Conservation (phyloP, 331 rosid species). For the Rosa hybrid region DNA sequence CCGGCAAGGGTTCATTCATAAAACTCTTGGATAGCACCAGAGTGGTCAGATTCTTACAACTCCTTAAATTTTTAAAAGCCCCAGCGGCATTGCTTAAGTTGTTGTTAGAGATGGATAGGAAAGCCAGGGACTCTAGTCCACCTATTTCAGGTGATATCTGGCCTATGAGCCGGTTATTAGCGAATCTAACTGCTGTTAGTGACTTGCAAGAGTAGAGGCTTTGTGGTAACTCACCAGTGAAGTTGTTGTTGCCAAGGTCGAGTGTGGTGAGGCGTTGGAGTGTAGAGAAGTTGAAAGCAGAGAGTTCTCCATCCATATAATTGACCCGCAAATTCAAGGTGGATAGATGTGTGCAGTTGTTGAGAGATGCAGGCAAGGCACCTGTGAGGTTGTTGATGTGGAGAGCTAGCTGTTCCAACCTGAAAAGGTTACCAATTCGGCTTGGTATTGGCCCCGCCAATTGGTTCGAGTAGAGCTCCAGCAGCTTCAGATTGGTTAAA, state of each 20-base stretch:
- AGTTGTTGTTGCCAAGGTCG: conserved; percentile 78
- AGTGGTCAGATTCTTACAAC: conserved; percentile 64
- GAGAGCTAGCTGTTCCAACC: conserved; percentile 57
- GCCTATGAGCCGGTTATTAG: conserved; percentile 63
- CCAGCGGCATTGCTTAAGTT: conserved; percentile 52
- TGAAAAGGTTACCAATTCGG: conserved; percentile 64
- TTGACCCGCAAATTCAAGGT: conserved; percentile 79
- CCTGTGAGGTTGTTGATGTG: conserved; percentile 77
- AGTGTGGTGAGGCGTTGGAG: conserved; percentile 57
- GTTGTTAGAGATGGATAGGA: conserved; percentile 70
- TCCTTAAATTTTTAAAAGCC: conserved; percentile 58
- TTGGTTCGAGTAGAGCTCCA: conserved; percentile 72
- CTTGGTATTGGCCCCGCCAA: conserved; percentile 55
- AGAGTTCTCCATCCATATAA: conserved; percentile 56
- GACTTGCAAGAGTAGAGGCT: conserved; percentile 79
- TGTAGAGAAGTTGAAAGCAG: conserved; percentile 63
- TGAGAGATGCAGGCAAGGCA: conserved; percentile 57
- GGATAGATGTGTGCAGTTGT: conserved; percentile 63
- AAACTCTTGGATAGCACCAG: conserved; percentile 60
- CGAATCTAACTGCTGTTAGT: conserved; percentile 72
- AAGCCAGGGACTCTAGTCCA: conserved; percentile 56
- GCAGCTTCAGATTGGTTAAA: conserved; percentile 56
- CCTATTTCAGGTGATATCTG: conserved; percentile 61
- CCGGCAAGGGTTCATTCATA: conserved; percentile 50
- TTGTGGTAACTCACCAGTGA: conserved; percentile 65